phyloP scores from a whole-genome alignment of 257 asterid genomes.

The Thymus mandschuricus region DNA sequence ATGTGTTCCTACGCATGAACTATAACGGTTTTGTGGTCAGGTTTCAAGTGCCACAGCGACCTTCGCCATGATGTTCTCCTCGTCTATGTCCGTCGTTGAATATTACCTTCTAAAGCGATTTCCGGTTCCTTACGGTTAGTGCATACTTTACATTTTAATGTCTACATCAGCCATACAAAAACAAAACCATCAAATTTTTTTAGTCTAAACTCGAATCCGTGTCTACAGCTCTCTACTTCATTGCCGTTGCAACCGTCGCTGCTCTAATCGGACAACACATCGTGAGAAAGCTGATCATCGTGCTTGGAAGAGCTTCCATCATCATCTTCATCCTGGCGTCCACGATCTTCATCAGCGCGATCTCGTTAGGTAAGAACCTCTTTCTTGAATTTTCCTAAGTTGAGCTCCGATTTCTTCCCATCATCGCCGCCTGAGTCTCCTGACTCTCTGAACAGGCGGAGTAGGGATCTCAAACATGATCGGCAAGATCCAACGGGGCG shows the following conservation, averaged over 20 bases:
- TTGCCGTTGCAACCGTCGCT: constrained; percentile 74
- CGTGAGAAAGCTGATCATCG: constrained; percentile 64
- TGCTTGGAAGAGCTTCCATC: constrained; percentile 88
- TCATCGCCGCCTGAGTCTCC: background rate
- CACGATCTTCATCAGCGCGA: constrained; percentile 92
- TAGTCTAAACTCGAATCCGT: background rate
- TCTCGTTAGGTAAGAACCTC: constrained; percentile 65
- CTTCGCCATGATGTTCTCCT: constrained; percentile 97
- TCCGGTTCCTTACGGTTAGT: constrained; percentile 92
- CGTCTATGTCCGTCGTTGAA: constrained; percentile 97
- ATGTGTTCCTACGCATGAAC: background rate
- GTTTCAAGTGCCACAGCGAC: constrained; percentile 99
- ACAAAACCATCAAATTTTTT: background rate
- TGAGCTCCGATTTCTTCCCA: background rate
- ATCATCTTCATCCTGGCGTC: constrained; percentile 86
- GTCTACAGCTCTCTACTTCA: constrained; percentile 70
- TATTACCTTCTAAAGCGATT: constrained; percentile 90
- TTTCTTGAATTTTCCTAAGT: background rate
- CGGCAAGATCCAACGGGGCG: constrained; percentile 67
- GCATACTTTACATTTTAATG: background rate
- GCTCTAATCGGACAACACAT: constrained; percentile 87
- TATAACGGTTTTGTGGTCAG: constrained; percentile 39
- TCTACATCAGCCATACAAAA: background rate
- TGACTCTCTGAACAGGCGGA: constrained; percentile 64
- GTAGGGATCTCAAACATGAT: constrained; percentile 93